Percentiles rank a stretch among this genome's conserved stretches.
phyloP scores from a whole-genome alignment of 345 rosid genomes.

The Hibiscus tridactylites region DNA sequence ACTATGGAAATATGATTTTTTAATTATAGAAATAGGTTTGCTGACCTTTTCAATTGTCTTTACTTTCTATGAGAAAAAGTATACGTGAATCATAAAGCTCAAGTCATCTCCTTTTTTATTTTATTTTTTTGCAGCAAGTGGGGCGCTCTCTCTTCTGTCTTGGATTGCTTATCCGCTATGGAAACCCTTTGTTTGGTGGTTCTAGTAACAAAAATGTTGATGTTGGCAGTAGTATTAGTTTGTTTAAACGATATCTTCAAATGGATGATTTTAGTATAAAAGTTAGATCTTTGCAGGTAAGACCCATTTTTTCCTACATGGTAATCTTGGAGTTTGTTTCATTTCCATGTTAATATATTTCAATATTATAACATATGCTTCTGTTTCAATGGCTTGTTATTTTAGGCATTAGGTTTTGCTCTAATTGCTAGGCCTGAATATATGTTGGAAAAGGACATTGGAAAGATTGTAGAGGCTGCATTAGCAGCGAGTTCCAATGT shows the following conservation, averaged over 20 bases:
- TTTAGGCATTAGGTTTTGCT: conserved; percentile 87
- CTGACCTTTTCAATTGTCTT: background rate
- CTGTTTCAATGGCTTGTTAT: conserved; percentile 18
- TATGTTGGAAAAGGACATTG: conserved; percentile 95
- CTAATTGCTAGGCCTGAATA: conserved; percentile 89
- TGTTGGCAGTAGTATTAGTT: conserved; percentile 46
- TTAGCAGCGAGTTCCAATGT: conserved; percentile 56
- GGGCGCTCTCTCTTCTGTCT: conserved; percentile 94
- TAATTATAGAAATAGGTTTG: background rate
- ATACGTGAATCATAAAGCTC: background rate
- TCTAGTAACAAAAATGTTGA: conserved; percentile 44
- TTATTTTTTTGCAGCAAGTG: conserved; percentile 42
- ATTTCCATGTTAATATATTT: background rate
- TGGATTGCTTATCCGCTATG: conserved; percentile 94
- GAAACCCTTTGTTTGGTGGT: conserved; percentile 56
- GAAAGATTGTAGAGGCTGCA: conserved; percentile 71
- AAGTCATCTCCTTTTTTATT: background rate
- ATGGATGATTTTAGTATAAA: conserved; percentile 73
- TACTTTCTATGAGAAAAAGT: background rate
- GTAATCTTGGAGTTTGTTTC: background rate
- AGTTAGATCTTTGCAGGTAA: conserved; percentile 92
- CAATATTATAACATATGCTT: conserved; percentile 9
- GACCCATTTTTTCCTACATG: conserved; percentile 6
- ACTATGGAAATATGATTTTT: background rate
- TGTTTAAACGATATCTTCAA: conserved; percentile 74